Evolutionary conservation across 2,329 filamentous ascomycete genomes (phyloP).

Genomic region (Trichoderma asperellum): DNA sequence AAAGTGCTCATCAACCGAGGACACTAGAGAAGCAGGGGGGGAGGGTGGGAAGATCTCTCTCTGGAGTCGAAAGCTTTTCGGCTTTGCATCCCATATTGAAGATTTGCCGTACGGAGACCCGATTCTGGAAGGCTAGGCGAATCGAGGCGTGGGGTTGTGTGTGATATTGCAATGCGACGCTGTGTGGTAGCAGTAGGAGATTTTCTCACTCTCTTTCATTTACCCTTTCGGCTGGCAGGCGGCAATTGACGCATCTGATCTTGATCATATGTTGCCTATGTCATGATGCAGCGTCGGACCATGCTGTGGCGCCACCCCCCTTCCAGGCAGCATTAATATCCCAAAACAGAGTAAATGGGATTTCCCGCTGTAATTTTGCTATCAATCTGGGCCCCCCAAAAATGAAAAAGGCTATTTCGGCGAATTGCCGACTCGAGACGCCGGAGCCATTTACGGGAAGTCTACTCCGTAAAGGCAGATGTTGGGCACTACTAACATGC

Average conservation of each 20-base stretch:
- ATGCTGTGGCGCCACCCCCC: neutral
- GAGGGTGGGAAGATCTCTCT: neutral
- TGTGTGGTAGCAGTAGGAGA: slow-evolving; percentile 21
- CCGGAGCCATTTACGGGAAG: slow-evolving; percentile 5
- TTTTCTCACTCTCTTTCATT: neutral
- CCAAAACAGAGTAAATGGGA: neutral
- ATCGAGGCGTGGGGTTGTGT: neutral
- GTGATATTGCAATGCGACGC: slow-evolving; percentile 2
- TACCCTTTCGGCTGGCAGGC: neutral
- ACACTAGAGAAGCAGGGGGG: neutral
- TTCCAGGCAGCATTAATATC: neutral
- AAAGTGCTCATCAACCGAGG: neutral
- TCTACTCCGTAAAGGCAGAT: neutral
- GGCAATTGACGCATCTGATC: neutral
- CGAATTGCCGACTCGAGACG: neutral
- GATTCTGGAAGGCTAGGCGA: slow-evolving; percentile 5
- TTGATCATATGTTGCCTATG: slow-evolving; percentile 13
- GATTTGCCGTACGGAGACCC: neutral
- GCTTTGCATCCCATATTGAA: neutral
- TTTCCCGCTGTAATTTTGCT: neutral
- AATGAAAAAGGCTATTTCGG: neutral
- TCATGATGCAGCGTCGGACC: slow-evolving; percentile 2
- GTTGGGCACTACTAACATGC: too few relatives aligned
- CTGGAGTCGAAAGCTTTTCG: neutral
- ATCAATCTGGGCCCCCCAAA: neutral